Evolutionary conservation across 371 early-diverging fungal species (phyloP), one percentile per base, ranked within the genome.

Genomic region (Actinomortierella ambigua): DNA sequence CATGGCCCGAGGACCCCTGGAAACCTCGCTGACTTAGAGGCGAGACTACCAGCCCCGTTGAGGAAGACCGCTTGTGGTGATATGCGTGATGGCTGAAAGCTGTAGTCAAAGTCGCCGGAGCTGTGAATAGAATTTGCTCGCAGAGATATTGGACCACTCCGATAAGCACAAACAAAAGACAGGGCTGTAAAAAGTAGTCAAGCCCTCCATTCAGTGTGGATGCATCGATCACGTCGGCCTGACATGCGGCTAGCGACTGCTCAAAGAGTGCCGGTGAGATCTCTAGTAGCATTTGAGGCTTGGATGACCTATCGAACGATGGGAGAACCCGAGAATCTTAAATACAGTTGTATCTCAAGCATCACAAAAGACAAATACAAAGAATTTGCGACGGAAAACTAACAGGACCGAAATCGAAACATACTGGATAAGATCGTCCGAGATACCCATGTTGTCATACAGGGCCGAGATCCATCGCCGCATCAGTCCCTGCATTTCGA

Each of bases 381-480:
- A n/a, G n/a, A n/a, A n/a, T n/a, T n/a, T n/a, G n/a, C n/a, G n/a
- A n/a, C n/a, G n/a, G n/a, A n/a, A 1, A n/a, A 51, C 15, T 24
- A 13, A 24, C 0, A 14, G 17, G 27, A 27, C 14, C 22, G 13
- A 15, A 49, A 49, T 18, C 50, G 17, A 26, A 48, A 54, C 73
- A 22, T 63, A 73, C 73, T 73, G 73, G 51, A 73, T 73, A 20
- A 73, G 24, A n/a, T 66, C 63, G 13, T 73, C 73, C 9, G 73
- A 73, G 20, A 73, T 73, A 17, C 67, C 73, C 67, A 66, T 73
- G 54, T 67, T 73, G 52, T 73, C 73, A 53, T 66, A 73, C 6
- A 73, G 51, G 23, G 73, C 73, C 6, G 60, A 50, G 39, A 73
- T 66, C 73, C 73, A 73, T 26, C 63, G 57, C 6, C 73, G 63